Evolutionary conservation across 164 flowering plant species (phyloP).

Genomic region (Berberis vulgaris): DNA sequence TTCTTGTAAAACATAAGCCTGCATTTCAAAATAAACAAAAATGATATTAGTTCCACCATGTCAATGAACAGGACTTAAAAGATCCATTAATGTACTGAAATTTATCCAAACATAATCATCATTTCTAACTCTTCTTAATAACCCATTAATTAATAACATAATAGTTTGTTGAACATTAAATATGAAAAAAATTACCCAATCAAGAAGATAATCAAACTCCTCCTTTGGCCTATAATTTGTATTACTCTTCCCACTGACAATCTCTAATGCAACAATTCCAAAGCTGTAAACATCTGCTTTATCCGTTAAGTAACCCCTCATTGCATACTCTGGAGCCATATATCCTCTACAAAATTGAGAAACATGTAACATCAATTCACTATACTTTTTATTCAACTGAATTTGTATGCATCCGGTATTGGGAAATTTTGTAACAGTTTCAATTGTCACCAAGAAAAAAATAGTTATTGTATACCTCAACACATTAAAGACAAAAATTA

Average conservation of each 20-base stretch:
- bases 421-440: too few species aligned
- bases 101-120: not conserved
- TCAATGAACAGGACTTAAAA: too few species aligned
- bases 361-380: not conserved
- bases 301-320: conserved; percentile 71
- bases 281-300: conserved; percentile 92
- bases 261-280: conserved; percentile 67
- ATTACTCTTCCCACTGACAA: conserved; percentile 76
- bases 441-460: too few species aligned
- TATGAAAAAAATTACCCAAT: conserved; percentile 46
- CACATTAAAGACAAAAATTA: not conserved
- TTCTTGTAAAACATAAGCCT: conserved; percentile 69
- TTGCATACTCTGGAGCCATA: conserved; percentile 94
- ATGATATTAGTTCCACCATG: too few species aligned
- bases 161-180: too few species aligned
- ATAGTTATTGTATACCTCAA: too few species aligned
- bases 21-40: not conserved
- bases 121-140: not conserved
- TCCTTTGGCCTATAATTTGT: conserved; percentile 44
- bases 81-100: too few species aligned
- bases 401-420: too few species aligned
- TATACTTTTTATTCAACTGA: not conserved
- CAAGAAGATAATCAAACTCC: conserved; percentile 61
- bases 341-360: conserved; percentile 49
- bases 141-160: too few species aligned